Conservation (phyloP, 208 protist genomes). For the Leptomonas pyrrhocoris region DNA sequence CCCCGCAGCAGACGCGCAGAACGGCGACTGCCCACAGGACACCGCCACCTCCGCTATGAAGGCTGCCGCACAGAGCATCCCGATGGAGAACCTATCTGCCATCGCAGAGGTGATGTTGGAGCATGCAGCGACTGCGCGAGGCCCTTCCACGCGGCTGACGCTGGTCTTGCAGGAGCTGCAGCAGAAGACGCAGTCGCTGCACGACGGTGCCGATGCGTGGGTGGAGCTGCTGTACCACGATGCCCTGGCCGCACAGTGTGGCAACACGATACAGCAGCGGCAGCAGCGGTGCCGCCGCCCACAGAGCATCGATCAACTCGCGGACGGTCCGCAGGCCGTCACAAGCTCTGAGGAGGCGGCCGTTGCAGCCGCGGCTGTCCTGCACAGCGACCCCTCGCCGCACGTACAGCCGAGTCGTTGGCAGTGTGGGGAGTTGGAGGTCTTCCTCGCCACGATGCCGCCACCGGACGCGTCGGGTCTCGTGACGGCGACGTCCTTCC, state of each 20-base stretch:
- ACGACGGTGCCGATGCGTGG: conserved; percentile 30
- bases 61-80: not conserved
- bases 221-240: conserved; percentile 34
- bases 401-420: conserved; percentile 19
- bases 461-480: not conserved
- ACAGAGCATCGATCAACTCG: conserved; percentile 24
- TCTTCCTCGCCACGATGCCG: conserved; percentile 52
- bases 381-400: not conserved
- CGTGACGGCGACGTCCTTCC: conserved; percentile 39
- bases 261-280: not conserved
- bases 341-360: not conserved
- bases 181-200: conserved; percentile 12
- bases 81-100: conserved; percentile 5
- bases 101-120: conserved; percentile 17
- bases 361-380: not conserved
- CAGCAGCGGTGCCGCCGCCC: conserved; percentile 9
- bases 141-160: conserved; percentile 6
- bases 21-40: not conserved
- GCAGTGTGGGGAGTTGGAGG: conserved; percentile 40
- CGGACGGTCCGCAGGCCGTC: conserved; percentile 23
- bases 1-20: not conserved
- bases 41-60: not conserved
- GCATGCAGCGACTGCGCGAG: conserved; percentile 9
- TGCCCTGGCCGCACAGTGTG: conserved; percentile 10
- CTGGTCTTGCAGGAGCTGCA: conserved; percentile 24